Evolutionary conservation across 345 rosid genomes (phyloP).

Genomic region (Mangifera indica): DNA sequence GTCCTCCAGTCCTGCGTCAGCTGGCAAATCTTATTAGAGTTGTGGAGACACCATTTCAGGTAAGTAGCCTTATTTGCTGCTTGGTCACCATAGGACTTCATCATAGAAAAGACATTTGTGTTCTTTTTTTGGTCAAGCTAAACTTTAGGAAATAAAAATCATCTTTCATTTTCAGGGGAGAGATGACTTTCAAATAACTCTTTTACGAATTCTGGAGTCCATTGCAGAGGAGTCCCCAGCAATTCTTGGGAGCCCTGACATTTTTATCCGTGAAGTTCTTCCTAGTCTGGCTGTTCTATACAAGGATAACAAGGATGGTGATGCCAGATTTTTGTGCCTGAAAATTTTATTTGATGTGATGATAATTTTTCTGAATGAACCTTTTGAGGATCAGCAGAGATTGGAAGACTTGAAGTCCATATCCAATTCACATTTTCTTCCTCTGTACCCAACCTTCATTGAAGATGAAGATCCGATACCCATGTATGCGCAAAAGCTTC

Average conservation of each 20-base stretch:
- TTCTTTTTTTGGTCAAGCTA: not conserved
- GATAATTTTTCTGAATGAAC: slow-evolving; percentile 69
- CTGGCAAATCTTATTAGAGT: slow-evolving; percentile 76
- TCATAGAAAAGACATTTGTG: not conserved
- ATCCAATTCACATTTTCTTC: slow-evolving; percentile 82
- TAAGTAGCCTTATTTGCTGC: slow-evolving; percentile 29
- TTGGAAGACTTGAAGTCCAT: slow-evolving; percentile 62
- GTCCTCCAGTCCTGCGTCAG: slow-evolving; percentile 64
- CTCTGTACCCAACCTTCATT: slow-evolving; percentile 84
- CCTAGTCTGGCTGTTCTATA: slow-evolving; percentile 76
- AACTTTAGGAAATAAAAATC: slow-evolving; percentile 3
- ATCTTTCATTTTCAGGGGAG: slow-evolving; percentile 58
- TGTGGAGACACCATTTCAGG: slow-evolving; percentile 88
- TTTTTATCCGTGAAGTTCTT: slow-evolving; percentile 63
- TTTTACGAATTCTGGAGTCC: slow-evolving; percentile 78
- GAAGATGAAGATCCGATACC: slow-evolving; percentile 99
- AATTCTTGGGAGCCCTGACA: slow-evolving; percentile 53
- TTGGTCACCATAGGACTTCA: not conserved
- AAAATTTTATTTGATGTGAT: slow-evolving; percentile 84
- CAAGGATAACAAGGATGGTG: slow-evolving; percentile 89
- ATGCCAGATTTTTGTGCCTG: slow-evolving; percentile 88
- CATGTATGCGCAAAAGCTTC: slow-evolving; percentile 91
- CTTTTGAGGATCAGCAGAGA: slow-evolving; percentile 47
- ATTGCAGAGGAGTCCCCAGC: slow-evolving; percentile 68
- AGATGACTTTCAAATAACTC: slow-evolving; percentile 92